Conservation (phyloP, 176 grass and related monocot genomes). For the Paspalum vaginatum region DNA sequence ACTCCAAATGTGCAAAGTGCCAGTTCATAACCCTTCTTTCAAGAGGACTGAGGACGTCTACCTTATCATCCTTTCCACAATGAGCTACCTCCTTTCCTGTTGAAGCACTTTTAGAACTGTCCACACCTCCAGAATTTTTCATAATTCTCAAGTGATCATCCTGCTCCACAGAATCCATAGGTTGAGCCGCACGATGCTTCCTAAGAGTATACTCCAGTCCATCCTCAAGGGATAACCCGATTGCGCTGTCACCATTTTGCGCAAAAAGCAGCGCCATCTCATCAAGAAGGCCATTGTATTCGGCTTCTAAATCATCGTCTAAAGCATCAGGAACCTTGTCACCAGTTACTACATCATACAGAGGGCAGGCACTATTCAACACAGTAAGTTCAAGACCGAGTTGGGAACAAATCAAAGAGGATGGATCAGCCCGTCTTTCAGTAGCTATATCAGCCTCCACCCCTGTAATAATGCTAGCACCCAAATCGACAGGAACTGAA, state of each 20-base stretch:
- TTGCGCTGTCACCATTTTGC: slow-evolving; percentile 87
- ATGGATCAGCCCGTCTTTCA: slow-evolving; percentile 93
- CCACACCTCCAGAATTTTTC: slow-evolving; percentile 38
- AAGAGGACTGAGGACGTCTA: slow-evolving; percentile 71
- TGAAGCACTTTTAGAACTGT: slow-evolving; percentile 44
- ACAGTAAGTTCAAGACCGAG: slow-evolving; percentile 88
- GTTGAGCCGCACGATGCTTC: slow-evolving; percentile 59
- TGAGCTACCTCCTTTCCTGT: slow-evolving; percentile 46
- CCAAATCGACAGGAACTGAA: slow-evolving; percentile 98
- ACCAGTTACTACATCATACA: slow-evolving; percentile 90
- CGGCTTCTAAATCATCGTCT: slow-evolving; percentile 79
- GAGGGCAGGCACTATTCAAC: slow-evolving; percentile 93
- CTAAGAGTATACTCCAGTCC: slow-evolving; percentile 90
- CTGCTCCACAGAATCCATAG: slow-evolving; percentile 48
- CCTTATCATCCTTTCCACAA: slow-evolving; percentile 47
- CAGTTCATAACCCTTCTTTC: slow-evolving; percentile 98
- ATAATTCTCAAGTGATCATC: slow-evolving; percentile 53
- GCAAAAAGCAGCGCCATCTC: slow-evolving; percentile 87
- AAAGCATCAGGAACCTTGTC: slow-evolving; percentile 83
- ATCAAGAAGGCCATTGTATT: slow-evolving; percentile 94
- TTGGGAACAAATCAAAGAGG: slow-evolving; percentile 93
- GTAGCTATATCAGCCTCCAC: slow-evolving; percentile 94
- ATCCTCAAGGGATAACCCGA: slow-evolving; percentile 85
- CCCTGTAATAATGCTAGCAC: slow-evolving; percentile 99
- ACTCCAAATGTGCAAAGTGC: slow-evolving; percentile 99